Evolutionary conservation across 2,329 filamentous ascomycete genomes (phyloP).

Genomic region (Penicillium capsulatum): DNA sequence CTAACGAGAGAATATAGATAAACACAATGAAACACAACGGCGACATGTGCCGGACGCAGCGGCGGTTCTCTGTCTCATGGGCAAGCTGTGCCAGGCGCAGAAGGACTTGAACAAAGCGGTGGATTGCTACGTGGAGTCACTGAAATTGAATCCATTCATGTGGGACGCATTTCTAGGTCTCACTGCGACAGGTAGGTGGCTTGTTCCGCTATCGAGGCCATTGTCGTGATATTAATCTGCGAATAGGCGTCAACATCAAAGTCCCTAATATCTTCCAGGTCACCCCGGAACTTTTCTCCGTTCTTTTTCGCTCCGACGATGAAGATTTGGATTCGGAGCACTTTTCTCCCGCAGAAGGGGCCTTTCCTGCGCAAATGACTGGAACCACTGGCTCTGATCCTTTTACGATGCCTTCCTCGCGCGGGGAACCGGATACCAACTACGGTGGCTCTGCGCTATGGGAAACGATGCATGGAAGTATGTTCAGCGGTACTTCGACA

Average conservation of each 20-base stretch:
- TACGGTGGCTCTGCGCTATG: conserved; percentile 45
- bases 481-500: conserved; percentile 38
- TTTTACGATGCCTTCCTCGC: conserved; percentile 36
- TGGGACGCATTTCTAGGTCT: conserved; percentile 93
- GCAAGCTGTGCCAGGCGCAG: conserved; percentile 79
- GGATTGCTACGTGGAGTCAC: conserved; percentile 77
- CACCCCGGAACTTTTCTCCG: conserved; percentile 58
- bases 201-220: background rate
- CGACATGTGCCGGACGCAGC: conserved; percentile 76
- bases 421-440: conserved; percentile 31
- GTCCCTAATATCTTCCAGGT: conserved; percentile 83
- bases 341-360: conserved; percentile 26
- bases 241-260: conserved; percentile 66
- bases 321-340: conserved; percentile 31
- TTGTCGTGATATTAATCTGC: background rate
- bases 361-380: conserved; percentile 38
- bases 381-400: conserved; percentile 40
- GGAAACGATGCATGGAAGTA: conserved; percentile 48
- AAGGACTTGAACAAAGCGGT: conserved; percentile 78
- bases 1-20: conserved; percentile 43
- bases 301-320: conserved; percentile 41
- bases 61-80: conserved; percentile 75
- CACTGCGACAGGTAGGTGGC: conserved; percentile 70
- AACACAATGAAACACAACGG: conserved; percentile 71
- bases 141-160: conserved; percentile 91